phyloP scores from a whole-genome alignment of 2,329 filamentous ascomycete genomes.

The Macrophomina tecta region DNA sequence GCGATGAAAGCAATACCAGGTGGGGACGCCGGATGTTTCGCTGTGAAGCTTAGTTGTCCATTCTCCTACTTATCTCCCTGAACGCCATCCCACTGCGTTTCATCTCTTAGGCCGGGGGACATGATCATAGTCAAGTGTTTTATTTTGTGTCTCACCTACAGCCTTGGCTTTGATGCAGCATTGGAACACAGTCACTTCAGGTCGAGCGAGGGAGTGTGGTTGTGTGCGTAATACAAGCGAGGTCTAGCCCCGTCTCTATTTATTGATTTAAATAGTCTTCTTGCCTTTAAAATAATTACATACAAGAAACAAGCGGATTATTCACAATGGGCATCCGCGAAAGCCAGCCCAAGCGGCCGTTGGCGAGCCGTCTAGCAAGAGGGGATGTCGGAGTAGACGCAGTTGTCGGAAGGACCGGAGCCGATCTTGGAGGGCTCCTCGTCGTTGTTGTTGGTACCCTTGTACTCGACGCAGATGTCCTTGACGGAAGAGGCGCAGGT shows the following conservation, averaged over 20 bases:
- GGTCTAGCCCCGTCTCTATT: neutral
- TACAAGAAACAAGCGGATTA: constrained; percentile 17
- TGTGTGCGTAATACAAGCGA: neutral
- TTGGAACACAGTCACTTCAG: no score
- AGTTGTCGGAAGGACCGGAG: constrained; percentile 40
- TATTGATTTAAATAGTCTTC: neutral
- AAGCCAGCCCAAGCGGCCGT: neutral
- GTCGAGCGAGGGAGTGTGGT: no score
- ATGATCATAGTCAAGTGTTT: no score
- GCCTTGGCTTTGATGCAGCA: no score
- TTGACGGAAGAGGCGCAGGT: constrained; percentile 38
- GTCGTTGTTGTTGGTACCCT: constrained; percentile 41
- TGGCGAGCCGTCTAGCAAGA: constrained; percentile 17
- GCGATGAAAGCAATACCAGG: no score
- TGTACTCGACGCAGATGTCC: constrained; percentile 44
- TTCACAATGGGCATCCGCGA: neutral
- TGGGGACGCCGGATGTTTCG: no score
- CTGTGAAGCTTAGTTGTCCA: no score
- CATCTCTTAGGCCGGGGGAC: no score
- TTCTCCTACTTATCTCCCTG: no score
- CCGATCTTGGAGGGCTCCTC: constrained; percentile 41
- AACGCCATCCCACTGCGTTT: no score
- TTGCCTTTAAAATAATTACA: neutral
- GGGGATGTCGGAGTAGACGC: constrained; percentile 35
- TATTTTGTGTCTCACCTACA: no score